Conservation (phyloP, 192 early-diverging fungal species). For the Paraglomus occultum region DNA sequence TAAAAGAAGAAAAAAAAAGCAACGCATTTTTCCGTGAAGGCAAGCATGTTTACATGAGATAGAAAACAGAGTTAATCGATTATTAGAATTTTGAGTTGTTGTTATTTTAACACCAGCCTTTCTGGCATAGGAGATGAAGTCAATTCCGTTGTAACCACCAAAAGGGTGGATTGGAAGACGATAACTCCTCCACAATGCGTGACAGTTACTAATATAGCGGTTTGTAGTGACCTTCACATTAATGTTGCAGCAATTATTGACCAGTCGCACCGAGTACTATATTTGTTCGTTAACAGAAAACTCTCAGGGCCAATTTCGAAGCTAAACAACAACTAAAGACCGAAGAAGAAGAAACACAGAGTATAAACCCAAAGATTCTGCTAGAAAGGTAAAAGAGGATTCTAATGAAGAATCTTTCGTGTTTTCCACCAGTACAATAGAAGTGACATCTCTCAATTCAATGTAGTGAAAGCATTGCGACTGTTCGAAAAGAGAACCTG, state of each 20-base stretch:
- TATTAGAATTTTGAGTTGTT: too few species aligned
- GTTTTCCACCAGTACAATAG: too few species aligned
- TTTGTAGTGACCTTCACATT: not conserved
- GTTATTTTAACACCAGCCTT: too few species aligned
- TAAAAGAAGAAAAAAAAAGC: constrained; percentile 21
- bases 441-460: too few species aligned
- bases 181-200: not conserved
- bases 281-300: not conserved
- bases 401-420: too few species aligned
- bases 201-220: constrained; percentile 1
- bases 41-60: not conserved
- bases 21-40: constrained; percentile 22
- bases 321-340: not conserved
- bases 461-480: constrained; percentile 67
- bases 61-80: not conserved
- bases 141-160: not conserved
- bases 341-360: not conserved
- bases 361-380: not conserved
- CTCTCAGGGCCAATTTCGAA: not conserved
- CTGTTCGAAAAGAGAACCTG: constrained; percentile 80
- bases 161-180: not conserved
- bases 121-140: not conserved
- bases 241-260: not conserved
- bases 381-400: not conserved
- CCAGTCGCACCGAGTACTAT: not conserved